These are phyloP conservation scores for Cyphellophora europaea DNA, from an alignment of 2,329 filamentous ascomycete species.

Conservation along the genomic window DNA sequence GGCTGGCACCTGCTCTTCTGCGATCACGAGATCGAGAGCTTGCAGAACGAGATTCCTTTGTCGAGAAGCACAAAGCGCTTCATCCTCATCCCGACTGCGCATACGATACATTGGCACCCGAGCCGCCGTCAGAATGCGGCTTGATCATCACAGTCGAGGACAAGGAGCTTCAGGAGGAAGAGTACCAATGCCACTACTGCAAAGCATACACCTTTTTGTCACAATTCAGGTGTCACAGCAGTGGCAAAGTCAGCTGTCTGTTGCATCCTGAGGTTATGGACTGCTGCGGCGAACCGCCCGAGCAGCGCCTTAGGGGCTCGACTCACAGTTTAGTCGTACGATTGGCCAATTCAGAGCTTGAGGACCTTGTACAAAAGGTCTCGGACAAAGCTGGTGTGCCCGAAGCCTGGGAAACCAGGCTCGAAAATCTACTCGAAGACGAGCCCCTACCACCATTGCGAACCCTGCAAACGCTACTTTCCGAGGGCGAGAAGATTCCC, in stretches of 20 bases:
- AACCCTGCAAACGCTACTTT: conserved; percentile 69
- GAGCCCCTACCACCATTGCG: conserved; percentile 80
- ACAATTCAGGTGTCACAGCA: conserved; percentile 74
- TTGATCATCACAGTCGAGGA: conserved; percentile 59
- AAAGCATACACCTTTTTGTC: conserved; percentile 89
- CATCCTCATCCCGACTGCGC: conserved; percentile 44
- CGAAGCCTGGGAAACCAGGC: conserved; percentile 83
- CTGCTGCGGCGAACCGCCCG: conserved; percentile 64
- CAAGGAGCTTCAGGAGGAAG: conserved; percentile 73
- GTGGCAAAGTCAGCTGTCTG: conserved; percentile 74
- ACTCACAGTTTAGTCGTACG: conserved; percentile 71
- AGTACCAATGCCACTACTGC: conserved; percentile 85
- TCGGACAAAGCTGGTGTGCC: conserved; percentile 78
- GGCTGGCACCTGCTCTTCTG: conserved; percentile 80
- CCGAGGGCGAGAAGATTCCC: conserved; percentile 93
- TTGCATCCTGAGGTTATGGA: conserved; percentile 69
- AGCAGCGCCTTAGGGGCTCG: conserved; percentile 58
- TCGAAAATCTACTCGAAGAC: conserved; percentile 74
- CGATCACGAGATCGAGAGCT: conserved; percentile 68
- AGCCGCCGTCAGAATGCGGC: conserved; percentile 39
- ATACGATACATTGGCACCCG: conserved; percentile 28
- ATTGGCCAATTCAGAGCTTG: conserved; percentile 62
- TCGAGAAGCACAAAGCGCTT: conserved; percentile 52
- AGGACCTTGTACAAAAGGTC: conserved; percentile 61
- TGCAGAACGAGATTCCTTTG: conserved; percentile 57